Percentiles rank a stretch among this genome's conserved stretches.
Conservation (phyloP, 2,329 filamentous ascomycete genomes). For the Xenoacremonium recifei region DNA sequence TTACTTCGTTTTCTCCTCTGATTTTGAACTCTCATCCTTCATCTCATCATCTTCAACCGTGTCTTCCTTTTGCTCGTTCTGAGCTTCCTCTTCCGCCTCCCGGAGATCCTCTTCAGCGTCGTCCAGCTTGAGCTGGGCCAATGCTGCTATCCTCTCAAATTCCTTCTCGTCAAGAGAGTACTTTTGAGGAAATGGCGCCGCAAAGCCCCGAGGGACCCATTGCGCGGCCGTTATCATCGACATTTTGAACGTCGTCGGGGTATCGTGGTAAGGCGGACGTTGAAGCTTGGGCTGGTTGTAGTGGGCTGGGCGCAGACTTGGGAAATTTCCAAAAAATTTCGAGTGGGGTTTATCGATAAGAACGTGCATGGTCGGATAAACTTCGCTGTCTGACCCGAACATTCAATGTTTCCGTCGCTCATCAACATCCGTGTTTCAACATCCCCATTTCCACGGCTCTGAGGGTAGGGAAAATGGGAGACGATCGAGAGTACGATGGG, state of each 20-base stretch:
- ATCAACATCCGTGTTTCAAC: background rate
- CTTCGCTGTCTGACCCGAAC: slow-evolving; percentile 12
- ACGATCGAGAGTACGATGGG: slow-evolving; percentile 36
- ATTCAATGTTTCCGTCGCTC: background rate
- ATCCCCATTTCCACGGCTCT: slow-evolving; percentile 2
- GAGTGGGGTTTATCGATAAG: slow-evolving; percentile 43
- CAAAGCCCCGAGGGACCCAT: slow-evolving; percentile 76
- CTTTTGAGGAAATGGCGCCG: slow-evolving; percentile 72
- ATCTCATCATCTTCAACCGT: slow-evolving; percentile 31
- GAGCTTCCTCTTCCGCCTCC: slow-evolving; percentile 57
- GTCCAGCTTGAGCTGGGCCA: slow-evolving; percentile 79
- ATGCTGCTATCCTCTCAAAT: slow-evolving; percentile 70
- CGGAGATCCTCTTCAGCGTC: slow-evolving; percentile 87
- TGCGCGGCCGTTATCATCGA: slow-evolving; percentile 76
- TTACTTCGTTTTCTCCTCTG: slow-evolving; percentile 37
- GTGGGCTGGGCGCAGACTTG: slow-evolving; percentile 11
- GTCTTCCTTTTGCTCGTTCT: slow-evolving; percentile 26
- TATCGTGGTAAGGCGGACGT: slow-evolving; percentile 23
- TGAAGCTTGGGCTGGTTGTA: slow-evolving; percentile 1
- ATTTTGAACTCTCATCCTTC: slow-evolving; percentile 31
- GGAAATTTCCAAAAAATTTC: slow-evolving; percentile 34
- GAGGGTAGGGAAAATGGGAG: slow-evolving; percentile 31
- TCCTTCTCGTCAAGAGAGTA: slow-evolving; percentile 75
- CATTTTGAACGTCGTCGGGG: slow-evolving; percentile 39
- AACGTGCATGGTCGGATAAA: slow-evolving; percentile 21